phyloP scores from a whole-genome alignment of 768 basidiomycete species.

The Russula griseocarnosa region DNA sequence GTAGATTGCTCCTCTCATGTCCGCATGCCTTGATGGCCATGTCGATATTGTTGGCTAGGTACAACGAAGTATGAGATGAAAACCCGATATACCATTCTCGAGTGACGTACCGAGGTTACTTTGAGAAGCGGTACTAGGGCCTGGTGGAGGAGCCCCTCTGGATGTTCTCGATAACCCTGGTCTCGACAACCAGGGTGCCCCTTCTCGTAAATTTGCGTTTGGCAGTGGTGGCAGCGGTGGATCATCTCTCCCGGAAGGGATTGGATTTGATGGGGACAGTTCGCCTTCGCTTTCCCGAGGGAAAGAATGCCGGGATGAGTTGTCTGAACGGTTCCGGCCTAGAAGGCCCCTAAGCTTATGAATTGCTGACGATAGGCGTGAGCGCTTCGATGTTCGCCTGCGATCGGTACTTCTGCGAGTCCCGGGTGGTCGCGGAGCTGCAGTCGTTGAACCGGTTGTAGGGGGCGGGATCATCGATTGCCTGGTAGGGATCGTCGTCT shows the following conservation, averaged over 20 bases:
- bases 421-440: not conserved
- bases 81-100: not conserved
- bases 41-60: constrained; percentile 31
- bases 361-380: constrained; percentile 16
- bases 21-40: constrained; percentile 71
- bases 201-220: not conserved
- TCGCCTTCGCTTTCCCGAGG: not conserved
- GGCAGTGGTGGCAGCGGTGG: constrained; percentile 5
- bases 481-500: constrained; percentile 5
- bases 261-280: not conserved
- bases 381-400: constrained; percentile 24
- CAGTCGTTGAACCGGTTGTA: not conserved
- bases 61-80: constrained; percentile 11
- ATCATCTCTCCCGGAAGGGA: not conserved
- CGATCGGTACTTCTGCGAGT: not conserved
- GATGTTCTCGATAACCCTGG: constrained; percentile 5
- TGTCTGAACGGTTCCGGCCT: constrained; percentile 3
- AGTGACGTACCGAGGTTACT: constrained; percentile 39
- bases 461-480: not conserved
- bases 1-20: constrained; percentile 57
- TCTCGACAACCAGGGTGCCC: constrained; percentile 5
- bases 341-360: constrained; percentile 16
- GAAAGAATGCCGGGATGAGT: not conserved
- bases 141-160: constrained; percentile 19
- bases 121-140: constrained; percentile 39